Conservation (phyloP, 495 filamentous ascomycete genomes). For the Saxophila tyrrhenica region DNA sequence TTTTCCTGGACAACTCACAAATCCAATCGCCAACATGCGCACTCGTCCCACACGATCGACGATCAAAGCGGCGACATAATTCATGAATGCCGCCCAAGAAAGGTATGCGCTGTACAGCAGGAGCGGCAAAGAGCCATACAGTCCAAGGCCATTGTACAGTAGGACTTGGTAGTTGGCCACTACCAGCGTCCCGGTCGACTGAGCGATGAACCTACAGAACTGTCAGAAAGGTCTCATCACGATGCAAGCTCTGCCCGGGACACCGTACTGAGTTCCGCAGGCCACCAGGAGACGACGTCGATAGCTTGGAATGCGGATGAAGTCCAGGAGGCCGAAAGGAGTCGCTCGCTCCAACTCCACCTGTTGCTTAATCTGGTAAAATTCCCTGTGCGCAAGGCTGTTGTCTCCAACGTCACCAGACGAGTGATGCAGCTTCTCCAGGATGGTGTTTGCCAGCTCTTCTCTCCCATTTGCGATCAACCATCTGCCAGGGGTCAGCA, state of each 20-base stretch:
- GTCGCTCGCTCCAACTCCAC: not conserved
- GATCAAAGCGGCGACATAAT: not conserved
- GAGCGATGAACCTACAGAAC: not conserved
- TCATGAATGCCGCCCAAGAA: conserved; percentile 10
- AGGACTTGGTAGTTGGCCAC: conserved; percentile 21
- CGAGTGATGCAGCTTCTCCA: not conserved
- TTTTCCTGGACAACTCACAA: not conserved
- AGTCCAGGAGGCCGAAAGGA: not conserved
- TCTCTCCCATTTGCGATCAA: not conserved
- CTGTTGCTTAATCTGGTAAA: not conserved
- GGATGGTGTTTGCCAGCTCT: not conserved
- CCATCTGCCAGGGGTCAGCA: not conserved
- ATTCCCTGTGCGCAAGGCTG: not conserved
- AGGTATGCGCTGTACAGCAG: conserved; percentile 4
- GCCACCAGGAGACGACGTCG: not conserved
- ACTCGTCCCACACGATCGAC: conserved; percentile 3
- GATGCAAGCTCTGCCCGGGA: no score
- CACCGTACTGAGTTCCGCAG: not conserved
- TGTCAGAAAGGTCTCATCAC: not conserved
- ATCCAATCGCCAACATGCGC: conserved; percentile 6
- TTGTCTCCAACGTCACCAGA: not conserved
- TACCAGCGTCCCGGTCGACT: conserved; percentile 10
- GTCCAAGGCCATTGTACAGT: conserved; percentile 16
- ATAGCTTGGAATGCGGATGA: not conserved
- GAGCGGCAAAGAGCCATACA: conserved; percentile 8